phyloP scores from a whole-genome alignment of 768 basidiomycete genomes.

The Lactifluus echinatus region DNA sequence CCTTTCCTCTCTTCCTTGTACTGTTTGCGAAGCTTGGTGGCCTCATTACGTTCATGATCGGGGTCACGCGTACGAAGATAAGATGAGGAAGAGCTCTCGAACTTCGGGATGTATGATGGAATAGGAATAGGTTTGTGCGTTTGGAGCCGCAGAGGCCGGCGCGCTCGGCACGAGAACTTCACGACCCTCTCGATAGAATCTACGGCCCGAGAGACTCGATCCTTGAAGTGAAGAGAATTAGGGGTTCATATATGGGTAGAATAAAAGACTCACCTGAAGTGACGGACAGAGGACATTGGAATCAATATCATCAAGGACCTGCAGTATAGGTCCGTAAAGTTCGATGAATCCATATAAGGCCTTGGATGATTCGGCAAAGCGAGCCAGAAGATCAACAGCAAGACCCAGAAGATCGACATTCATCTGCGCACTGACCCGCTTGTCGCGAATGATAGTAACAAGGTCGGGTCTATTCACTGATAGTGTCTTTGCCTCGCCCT shows the following conservation, averaged over 20 bases:
- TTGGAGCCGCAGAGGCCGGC: slow-evolving; percentile 77
- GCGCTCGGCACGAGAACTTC: slow-evolving; percentile 61
- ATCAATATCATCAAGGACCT: slow-evolving; percentile 49
- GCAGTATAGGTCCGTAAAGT: slow-evolving; percentile 59
- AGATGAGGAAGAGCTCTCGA: slow-evolving; percentile 67
- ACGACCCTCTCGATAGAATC: slow-evolving; percentile 42
- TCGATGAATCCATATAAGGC: slow-evolving; percentile 79
- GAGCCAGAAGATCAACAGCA: slow-evolving; percentile 52
- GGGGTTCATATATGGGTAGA: neutral
- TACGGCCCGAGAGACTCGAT: slow-evolving; percentile 4
- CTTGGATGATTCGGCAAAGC: slow-evolving; percentile 70
- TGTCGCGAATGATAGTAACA: slow-evolving; percentile 31
- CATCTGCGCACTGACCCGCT: slow-evolving; percentile 42
- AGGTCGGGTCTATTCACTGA: slow-evolving; percentile 41
- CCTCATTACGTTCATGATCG: slow-evolving; percentile 83
- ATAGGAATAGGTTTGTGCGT: slow-evolving; percentile 96
- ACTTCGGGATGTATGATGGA: slow-evolving; percentile 87
- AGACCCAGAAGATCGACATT: slow-evolving; percentile 67
- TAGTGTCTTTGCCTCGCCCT: slow-evolving; percentile 35
- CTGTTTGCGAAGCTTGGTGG: slow-evolving; percentile 74
- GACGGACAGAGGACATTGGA: slow-evolving; percentile 36
- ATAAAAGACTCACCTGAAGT: slow-evolving; percentile 42
- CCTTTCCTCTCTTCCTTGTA: slow-evolving; percentile 96
- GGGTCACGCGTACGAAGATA: slow-evolving; percentile 81
- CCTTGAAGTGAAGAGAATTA: slow-evolving; percentile 2